phyloP scores from a whole-genome alignment of 2,329 filamentous ascomycete genomes.

The Grosmannia huntii region DNA sequence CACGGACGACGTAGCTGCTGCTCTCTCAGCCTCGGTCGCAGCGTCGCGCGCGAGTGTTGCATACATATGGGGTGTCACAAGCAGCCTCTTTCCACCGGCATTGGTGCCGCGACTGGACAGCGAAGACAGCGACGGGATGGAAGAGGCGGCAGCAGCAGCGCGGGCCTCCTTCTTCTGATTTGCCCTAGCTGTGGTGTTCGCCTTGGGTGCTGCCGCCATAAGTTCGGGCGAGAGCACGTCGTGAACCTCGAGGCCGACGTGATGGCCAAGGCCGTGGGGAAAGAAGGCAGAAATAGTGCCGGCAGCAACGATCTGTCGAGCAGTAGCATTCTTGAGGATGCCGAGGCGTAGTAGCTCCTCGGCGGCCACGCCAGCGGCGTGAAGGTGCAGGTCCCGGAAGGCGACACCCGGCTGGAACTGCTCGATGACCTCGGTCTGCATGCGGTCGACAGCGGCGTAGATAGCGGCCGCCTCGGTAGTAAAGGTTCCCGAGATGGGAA shows the following conservation, averaged over 20 bases:
- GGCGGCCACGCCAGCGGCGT: conserved; percentile 61
- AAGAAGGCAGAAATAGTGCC: conserved; percentile 51
- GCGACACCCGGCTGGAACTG: conserved; percentile 54
- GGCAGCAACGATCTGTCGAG: conserved; percentile 36
- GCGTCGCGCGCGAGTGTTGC: conserved; percentile 16
- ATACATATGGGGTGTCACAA: conserved; percentile 25
- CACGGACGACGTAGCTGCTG: not conserved
- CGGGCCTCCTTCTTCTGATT: not conserved
- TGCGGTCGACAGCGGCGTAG: conserved; percentile 64
- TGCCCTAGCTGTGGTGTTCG: not conserved
- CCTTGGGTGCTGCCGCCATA: conserved; percentile 10
- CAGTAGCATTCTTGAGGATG: conserved; percentile 51
- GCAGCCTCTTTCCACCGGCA: conserved; percentile 26
- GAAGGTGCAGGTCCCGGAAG: conserved; percentile 60
- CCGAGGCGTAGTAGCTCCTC: conserved; percentile 58
- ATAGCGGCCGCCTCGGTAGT: conserved; percentile 56
- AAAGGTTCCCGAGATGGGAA: conserved; percentile 62
- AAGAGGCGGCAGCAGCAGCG: not conserved
- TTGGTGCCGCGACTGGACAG: conserved; percentile 10
- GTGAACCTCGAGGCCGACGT: conserved; percentile 53
- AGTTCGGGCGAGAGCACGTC: conserved; percentile 37
- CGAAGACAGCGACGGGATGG: not conserved
- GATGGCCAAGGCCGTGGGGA: conserved; percentile 52
- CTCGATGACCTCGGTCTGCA: conserved; percentile 66
- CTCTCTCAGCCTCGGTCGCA: not conserved